Base-by-base conservation (phyloP, 306 rosid species). In the Lotus japonicus region DNA sequence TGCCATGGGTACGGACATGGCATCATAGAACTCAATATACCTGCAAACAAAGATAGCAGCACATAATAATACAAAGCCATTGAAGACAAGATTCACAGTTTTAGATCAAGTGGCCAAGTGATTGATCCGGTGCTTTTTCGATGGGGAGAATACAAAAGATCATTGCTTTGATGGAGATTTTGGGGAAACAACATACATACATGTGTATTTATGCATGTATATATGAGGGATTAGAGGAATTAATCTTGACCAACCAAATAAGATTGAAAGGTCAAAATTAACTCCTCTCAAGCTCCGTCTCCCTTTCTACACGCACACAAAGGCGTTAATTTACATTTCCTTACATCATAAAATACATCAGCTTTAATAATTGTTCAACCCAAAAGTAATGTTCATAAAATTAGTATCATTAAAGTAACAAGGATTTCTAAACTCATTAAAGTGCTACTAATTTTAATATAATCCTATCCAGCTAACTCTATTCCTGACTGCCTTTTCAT, bases 1-100 rank as follows among this genome's bases (percentile, higher is more conserved):
- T 39, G 98, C 97, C 98, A 94, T 94, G 57, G 98, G 98, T 52
- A 94, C 98, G 58, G 98, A 90, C 98, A 94, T 94, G 46, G 74
- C 86, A 81, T 94, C 98, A 49, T 86, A 91, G 74, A 94, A 94
- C 80, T 94, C 98, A 55, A 94, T 89, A 80, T 92, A 94, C 84
- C 98, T 94, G 75, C 52, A 81, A 65, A 67, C 21, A 33, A 66
- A 68, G 38, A 65, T 60, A 60, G 70, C 52, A 33, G 42, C 14
- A 42, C 57, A 58, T 26, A 58, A 49, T 51, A 58, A 55, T 59
- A 39, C 43, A 33, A 49, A 71, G 42, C 33, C 57, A 60, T 13
- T 23, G 52, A 49, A 77, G 53, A 62, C 41, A 35, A 21, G 7
- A 17, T 41, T 21, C 4, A 11, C 5, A 13, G 11, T 60, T 71